Evolutionary conservation across 192 early-diverging fungal species (phyloP), one percentile per base, ranked within the genome.

Genomic region (Coemansia sp.): DNA sequence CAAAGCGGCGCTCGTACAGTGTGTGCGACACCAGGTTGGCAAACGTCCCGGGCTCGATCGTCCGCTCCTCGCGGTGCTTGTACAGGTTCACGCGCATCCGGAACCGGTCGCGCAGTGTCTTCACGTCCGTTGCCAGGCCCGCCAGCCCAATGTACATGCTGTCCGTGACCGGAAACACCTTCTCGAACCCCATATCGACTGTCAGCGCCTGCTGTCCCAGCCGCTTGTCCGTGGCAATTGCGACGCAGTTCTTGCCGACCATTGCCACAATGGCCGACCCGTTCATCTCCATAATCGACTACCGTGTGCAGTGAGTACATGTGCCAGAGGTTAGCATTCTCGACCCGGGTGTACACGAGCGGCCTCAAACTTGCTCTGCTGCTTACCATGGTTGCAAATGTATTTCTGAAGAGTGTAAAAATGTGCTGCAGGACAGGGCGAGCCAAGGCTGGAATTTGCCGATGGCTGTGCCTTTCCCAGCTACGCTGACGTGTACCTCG

Each of bases 171-270:
- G 81, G 78, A 58, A 93, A 98, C 45, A 97, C 83, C 81, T 98
- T 99, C 77, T 90, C 81, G 71, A 99, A 99, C 44, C 96, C 84
- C 34, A 86, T 97, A 42, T 87, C 84, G n/a, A 98, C 83, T 11
- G 94, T 97, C 83, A 95, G 81, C 54, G 86, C 86, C 58, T 95
- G 91, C 41, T 89, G 81, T 42, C 97, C 97, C 41, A 99, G 84
- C 46, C 95, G 85, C 46, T 90, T 89, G 75, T 99, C 97, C 15
- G 92, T 81, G 0, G 91, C 97, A 62, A 99, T 97, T 27, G 94
- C 97, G 9, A 99, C 94, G 68, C 97, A 99, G 78, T 91, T 85
- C 79, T 99, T 98, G 71, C 97, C 97, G 34, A 83, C 84, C 94
- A 99, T 97, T 47, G 93, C 95, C 55, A 97, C 88, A 47, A 99